A percentile compares a stretch with the other conserved stretches of the same genome.
Conservation (phyloP, 306 rosid genomes). For the Citrullus amarus region DNA sequence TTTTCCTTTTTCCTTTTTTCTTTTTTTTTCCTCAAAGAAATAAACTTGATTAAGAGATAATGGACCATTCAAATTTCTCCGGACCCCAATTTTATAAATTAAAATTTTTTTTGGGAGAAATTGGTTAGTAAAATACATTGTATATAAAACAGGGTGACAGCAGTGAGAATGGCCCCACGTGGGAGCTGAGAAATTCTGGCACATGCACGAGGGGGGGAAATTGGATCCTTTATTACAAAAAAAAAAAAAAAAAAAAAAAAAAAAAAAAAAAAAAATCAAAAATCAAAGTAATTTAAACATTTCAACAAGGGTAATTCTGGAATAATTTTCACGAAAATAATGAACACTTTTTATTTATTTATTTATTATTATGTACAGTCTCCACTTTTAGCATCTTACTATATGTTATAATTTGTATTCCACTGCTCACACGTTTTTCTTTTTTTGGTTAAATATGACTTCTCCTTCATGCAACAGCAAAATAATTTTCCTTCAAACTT, state of each 20-base stretch:
- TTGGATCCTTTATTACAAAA: background rate
- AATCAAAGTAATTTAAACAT: background rate
- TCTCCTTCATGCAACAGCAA: background rate
- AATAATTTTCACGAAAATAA: background rate
- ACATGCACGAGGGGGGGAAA: background rate
- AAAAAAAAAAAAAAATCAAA: background rate
- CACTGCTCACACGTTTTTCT: slow-evolving; percentile 6
- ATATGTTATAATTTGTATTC: background rate
- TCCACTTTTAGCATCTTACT: background rate
- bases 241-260: background rate
- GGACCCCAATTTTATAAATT: background rate
- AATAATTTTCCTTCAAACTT: background rate
- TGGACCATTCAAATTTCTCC: background rate
- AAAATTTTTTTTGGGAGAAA: background rate
- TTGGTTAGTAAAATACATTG: background rate
- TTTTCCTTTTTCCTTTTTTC: too few relatives aligned
- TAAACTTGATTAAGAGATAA: background rate
- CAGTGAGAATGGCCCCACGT: background rate
- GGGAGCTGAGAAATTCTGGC: slow-evolving; percentile 1
- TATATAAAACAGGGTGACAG: slow-evolving; percentile 2
- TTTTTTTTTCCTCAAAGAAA: too few relatives aligned
- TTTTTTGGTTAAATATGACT: background rate
- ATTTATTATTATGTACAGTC: background rate
- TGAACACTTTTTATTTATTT: background rate
- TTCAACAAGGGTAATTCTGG: background rate